phyloP scores from a whole-genome alignment of 805 yeast genomes.

The Starmerella vaccinii region DNA sequence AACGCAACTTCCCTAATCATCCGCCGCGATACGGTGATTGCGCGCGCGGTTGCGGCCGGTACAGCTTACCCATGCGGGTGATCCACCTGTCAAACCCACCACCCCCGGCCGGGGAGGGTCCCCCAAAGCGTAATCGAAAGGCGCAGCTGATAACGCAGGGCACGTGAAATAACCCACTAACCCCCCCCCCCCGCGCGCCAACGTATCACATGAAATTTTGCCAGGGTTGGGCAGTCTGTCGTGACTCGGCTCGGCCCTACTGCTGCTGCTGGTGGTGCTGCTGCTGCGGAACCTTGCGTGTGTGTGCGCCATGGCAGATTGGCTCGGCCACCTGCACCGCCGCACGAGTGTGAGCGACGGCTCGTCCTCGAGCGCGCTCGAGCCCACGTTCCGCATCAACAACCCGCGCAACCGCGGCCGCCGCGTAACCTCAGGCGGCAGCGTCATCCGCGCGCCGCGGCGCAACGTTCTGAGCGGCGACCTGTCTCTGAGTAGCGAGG shows the following conservation, averaged over 20 bases:
- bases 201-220: no score
- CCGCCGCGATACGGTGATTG: neutral
- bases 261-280: neutral
- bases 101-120: no score
- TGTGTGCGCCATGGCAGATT: neutral
- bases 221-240: neutral
- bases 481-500: constrained; percentile 5
- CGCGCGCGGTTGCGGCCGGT: neutral
- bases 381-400: constrained; percentile 5
- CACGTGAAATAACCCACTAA: no score
- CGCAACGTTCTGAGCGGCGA: constrained; percentile 10
- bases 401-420: constrained; percentile 7
- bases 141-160: no score
- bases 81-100: no score
- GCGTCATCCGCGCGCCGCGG: constrained; percentile 7
- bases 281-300: neutral
- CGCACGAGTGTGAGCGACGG: constrained; percentile 2
- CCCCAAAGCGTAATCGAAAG: no score
- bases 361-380: constrained; percentile 4
- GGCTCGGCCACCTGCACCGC: constrained; percentile 5
- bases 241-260: no score
- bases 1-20: neutral
- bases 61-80: neutral
- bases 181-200: no score
- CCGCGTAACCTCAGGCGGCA: constrained; percentile 16